Base-by-base conservation (phyloP, 768 basidiomycete species). In the Tulasnella sp. region DNA sequence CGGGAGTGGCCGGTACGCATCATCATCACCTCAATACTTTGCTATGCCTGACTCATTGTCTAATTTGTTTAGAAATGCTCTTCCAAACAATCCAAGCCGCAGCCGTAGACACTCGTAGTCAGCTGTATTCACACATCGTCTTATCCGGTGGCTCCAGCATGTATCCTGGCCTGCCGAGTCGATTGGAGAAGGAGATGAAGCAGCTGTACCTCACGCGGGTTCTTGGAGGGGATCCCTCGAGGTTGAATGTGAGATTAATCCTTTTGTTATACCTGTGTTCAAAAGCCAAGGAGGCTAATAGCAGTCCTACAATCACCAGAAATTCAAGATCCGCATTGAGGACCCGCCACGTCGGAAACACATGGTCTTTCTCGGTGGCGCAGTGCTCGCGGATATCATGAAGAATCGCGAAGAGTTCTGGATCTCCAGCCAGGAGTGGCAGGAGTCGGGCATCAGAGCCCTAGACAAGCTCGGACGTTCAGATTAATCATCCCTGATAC, bases 171-270 rank as follows among this genome's bases (percentile, higher is more conserved):
- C 80, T 99, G 58, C 96, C 96, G 10, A 91, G 87, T 69, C 83
- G 96, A 48, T 77, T 99, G 45, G 96, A 98, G 74, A 98, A 98
- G 76, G 94, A 99, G 76, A 92, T 98, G 87, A 98, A 98, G 72
- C 96, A 98, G 71, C 77, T 98, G n/a, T 92, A 97, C 71, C 79
- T 99, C 61, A 87, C 88, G 1, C 78, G 83, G n/a, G 89, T 98
- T 17, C 77, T 98, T 46, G 77, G 80, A 46, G 84, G 88, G 17
- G 85, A 98, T 68, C 84, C 90, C 0, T 72, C 83, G 15, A 78
- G 96, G 38, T 70, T 97, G 66, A 92, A 87, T 70, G 94, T 96
- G 63, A 60, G 91, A 81, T 15, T 21, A 46, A 38, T 17, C n/a
- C 19, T 25, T 51, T 22, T 15, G 10, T n/a, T n/a, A 17, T 7